Percentiles rank a stretch among this genome's conserved stretches.
These are phyloP conservation scores for Kodamaea sp. DNA, from an alignment of 1,139 yeast species.

Conservation along the genomic window DNA sequence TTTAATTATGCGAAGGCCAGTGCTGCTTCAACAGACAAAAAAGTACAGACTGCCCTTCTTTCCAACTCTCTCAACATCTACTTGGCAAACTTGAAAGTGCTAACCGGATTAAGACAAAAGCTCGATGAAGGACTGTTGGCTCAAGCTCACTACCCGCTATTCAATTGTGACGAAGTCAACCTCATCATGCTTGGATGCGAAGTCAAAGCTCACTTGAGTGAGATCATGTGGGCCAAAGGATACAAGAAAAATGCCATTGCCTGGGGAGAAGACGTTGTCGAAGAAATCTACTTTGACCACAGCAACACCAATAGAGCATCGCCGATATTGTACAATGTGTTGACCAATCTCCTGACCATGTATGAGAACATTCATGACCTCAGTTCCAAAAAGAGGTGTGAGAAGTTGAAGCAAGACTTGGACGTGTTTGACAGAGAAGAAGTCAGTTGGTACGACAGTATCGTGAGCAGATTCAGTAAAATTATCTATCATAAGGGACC, in stretches of 20 bases:
- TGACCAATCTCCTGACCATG: slow-evolving; percentile 36
- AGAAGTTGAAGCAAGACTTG: slow-evolving; percentile 23
- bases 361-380: slow-evolving; percentile 29
- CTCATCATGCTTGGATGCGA: slow-evolving; percentile 32
- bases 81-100: slow-evolving; percentile 34
- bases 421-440: slow-evolving; percentile 23
- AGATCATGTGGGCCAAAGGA: slow-evolving; percentile 64
- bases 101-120: slow-evolving; percentile 23
- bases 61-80: slow-evolving; percentile 37
- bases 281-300: slow-evolving; percentile 36
- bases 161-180: slow-evolving; percentile 37
- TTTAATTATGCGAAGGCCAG: slow-evolving; percentile 27
- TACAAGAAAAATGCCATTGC: slow-evolving; percentile 54
- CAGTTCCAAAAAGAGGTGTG: slow-evolving; percentile 30
- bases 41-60: slow-evolving; percentile 16
- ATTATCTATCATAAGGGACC: slow-evolving; percentile 47
- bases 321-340: slow-evolving; percentile 32
- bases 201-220: slow-evolving; percentile 61
- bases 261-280: slow-evolving; percentile 61
- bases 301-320: slow-evolving; percentile 30
- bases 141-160: slow-evolving; percentile 39
- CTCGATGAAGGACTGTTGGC: slow-evolving; percentile 20
- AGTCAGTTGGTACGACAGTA: slow-evolving; percentile 36
- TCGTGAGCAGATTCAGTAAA: slow-evolving; percentile 37
- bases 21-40: not conserved